Percentiles rank a stretch among this genome's conserved stretches.
These are phyloP conservation scores for Elsinoe necatrix DNA, from an alignment of 2,329 filamentous ascomycete genomes.

Conservation along the genomic window DNA sequence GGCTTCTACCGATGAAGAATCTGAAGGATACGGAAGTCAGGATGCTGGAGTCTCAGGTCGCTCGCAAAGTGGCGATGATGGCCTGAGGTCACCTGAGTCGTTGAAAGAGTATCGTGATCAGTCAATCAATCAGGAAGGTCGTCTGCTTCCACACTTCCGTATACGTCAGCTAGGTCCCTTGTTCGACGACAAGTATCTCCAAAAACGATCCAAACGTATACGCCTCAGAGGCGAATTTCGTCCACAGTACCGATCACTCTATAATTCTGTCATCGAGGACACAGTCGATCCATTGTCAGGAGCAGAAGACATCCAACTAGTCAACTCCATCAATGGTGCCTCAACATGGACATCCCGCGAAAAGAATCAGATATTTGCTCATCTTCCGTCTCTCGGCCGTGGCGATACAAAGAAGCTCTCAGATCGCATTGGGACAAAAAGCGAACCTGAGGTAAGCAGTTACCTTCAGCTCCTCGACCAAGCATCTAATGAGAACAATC, in stretches of 20 bases:
- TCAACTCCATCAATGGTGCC: constrained; percentile 54
- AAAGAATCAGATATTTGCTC: constrained; percentile 61
- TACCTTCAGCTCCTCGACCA: constrained; percentile 58
- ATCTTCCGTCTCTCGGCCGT: constrained; percentile 55
- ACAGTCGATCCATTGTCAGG: background rate
- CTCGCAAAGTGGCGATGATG: no score
- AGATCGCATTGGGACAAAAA: constrained; percentile 59
- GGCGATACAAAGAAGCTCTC: constrained; percentile 57
- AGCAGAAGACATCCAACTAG: background rate
- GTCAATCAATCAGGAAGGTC: no score
- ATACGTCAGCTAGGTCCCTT: background rate
- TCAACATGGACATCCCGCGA: constrained; percentile 63
- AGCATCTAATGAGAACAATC: constrained; percentile 36
- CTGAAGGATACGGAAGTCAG: no score
- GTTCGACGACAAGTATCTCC: background rate
- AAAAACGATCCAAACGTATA: background rate
- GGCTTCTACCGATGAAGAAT: no score
- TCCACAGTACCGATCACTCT: constrained; percentile 37
- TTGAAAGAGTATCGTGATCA: no score
- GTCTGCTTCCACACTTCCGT: no score
- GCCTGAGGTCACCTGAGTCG: no score
- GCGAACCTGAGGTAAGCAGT: constrained; percentile 61
- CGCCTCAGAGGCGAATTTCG: constrained; percentile 2
- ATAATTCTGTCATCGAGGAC: constrained; percentile 53
- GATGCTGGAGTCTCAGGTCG: no score